Conservation (phyloP, 768 basidiomycete genomes). For the Pleurotus pulmonarius region DNA sequence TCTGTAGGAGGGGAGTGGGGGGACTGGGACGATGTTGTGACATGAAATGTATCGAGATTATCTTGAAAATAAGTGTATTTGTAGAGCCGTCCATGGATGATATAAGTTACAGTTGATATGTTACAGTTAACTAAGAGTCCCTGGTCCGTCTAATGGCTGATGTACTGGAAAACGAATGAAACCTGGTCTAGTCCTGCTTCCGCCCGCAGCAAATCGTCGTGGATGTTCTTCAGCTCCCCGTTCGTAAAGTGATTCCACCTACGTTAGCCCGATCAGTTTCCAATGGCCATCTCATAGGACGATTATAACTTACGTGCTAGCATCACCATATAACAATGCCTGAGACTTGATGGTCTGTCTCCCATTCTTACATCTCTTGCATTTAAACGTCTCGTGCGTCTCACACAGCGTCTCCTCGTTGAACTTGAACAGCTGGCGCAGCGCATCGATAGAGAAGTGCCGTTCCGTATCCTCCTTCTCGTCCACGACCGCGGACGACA, state of each 20-base stretch:
- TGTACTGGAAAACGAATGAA: slow-evolving; percentile 95
- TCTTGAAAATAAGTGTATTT: not conserved
- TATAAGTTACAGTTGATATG: slow-evolving; percentile 6
- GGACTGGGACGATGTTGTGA: slow-evolving; percentile 63
- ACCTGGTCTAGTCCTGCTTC: slow-evolving; percentile 83
- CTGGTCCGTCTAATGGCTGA: slow-evolving; percentile 60
- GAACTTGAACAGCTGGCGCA: slow-evolving; percentile 89
- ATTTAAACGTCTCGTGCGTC: slow-evolving; percentile 98
- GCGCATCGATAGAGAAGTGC: slow-evolving; percentile 87
- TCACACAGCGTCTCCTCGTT: slow-evolving; percentile 85
- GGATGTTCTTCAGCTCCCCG: slow-evolving; percentile 80
- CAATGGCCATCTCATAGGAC: not conserved
- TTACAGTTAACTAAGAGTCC: slow-evolving; percentile 4
- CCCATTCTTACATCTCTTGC: slow-evolving; percentile 85
- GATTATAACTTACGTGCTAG: slow-evolving; percentile 77
- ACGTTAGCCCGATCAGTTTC: not conserved
- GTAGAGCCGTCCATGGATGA: not conserved
- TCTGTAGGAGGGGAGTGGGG: slow-evolving; percentile 69
- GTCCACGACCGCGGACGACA: slow-evolving; percentile 97
- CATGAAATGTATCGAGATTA: slow-evolving; percentile 27
- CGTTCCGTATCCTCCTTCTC: slow-evolving; percentile 94
- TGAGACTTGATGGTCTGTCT: slow-evolving; percentile 80
- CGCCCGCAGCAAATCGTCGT: slow-evolving; percentile 91
- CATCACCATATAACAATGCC: slow-evolving; percentile 92
- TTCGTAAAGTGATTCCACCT: slow-evolving; percentile 99